Evolutionary conservation across 75 land plant genomes (phyloP), one percentile per base, ranked within the genome.

Genomic region (Selaginella moellendorffii): DNA sequence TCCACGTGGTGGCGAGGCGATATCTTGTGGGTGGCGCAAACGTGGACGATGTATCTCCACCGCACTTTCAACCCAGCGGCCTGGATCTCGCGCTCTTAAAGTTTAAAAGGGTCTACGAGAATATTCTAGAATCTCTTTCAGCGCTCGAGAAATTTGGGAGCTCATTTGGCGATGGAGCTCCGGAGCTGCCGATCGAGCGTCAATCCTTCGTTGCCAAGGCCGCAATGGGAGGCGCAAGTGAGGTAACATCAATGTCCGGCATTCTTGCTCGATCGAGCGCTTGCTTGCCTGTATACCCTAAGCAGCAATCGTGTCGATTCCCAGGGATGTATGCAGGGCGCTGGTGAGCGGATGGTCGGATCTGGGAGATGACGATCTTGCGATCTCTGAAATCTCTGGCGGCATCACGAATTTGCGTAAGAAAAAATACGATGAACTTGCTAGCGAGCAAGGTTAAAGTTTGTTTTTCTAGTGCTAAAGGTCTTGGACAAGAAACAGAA

Each of bases 391-490:
- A 0, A 72, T 83, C 0, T 76, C 86, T 62, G 86, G 89, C 61
- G 86, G 89, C 26, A 80, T 85, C 51, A 85, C 86, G 27, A 85
- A 85, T 74, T 64, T 80, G 0, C 67, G 86, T 85, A 58, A 70
- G 89, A 71, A 5, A 14, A n/a, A n/a, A n/a, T n/a, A n/a, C n/a
- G n/a, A n/a, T n/a, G n/a, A n/a, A n/a, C n/a, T n/a, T n/a, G n/a
- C n/a, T n/a, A n/a, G n/a, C n/a, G n/a, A n/a, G n/a, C n/a, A n/a
- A n/a, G n/a, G n/a, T n/a, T n/a, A n/a, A n/a, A n/a, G n/a, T 14
- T 36, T 36, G 46, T 36, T 36, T 36, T 36, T n/a, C n/a, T 19
- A 56, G 59, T 56, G 24, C 19, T 56, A 19, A 56, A 56, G 59
- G 59, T 56, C 23, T 21, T 24, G 19, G n/a, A 19, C n/a, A 25